These are phyloP conservation scores for Kazachstania bromeliacearum DNA, from an alignment of 805 yeast genomes.

Conservation along the genomic window DNA sequence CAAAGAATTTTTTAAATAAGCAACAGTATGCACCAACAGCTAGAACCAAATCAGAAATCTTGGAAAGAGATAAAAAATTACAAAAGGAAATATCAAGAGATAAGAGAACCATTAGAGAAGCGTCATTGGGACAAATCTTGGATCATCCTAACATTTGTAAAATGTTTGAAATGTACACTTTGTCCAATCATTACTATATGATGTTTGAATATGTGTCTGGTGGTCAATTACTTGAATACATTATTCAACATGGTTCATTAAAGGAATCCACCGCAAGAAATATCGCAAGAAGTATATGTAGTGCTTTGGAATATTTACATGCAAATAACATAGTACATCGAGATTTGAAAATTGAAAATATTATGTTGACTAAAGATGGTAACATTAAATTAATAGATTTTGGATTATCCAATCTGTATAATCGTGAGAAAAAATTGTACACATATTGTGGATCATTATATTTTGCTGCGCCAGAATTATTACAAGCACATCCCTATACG, in stretches of 20 bases:
- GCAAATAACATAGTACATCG: slow-evolving; percentile 91
- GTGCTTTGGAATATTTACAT: slow-evolving; percentile 90
- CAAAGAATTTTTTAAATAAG: slow-evolving; percentile 65
- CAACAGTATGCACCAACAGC: slow-evolving; percentile 65
- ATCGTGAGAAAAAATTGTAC: slow-evolving; percentile 58
- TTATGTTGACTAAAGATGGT: slow-evolving; percentile 85
- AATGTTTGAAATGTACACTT: slow-evolving; percentile 81
- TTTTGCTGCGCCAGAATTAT: slow-evolving; percentile 96
- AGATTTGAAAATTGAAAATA: slow-evolving; percentile 92
- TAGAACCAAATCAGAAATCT: slow-evolving; percentile 40
- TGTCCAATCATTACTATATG: slow-evolving; percentile 95
- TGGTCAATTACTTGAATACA: slow-evolving; percentile 94
- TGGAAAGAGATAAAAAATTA: slow-evolving; percentile 54
- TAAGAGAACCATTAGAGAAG: slow-evolving; percentile 85
- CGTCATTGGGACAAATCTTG: slow-evolving; percentile 79
- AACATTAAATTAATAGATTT: slow-evolving; percentile 93
- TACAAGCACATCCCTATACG: slow-evolving; percentile 81
- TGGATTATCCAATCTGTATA: slow-evolving; percentile 82
- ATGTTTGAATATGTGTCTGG: slow-evolving; percentile 93
- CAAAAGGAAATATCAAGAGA: slow-evolving; percentile 87
- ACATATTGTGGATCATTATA: slow-evolving; percentile 96
- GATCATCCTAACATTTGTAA: slow-evolving; percentile 90
- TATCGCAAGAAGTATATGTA: slow-evolving; percentile 87
- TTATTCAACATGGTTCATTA: slow-evolving; percentile 88
- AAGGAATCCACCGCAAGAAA: slow-evolving; percentile 87